Percentiles rank a stretch among this genome's conserved stretches.
phyloP scores from a whole-genome alignment of 140 eudicot species.

The Anethum foeniculum region DNA sequence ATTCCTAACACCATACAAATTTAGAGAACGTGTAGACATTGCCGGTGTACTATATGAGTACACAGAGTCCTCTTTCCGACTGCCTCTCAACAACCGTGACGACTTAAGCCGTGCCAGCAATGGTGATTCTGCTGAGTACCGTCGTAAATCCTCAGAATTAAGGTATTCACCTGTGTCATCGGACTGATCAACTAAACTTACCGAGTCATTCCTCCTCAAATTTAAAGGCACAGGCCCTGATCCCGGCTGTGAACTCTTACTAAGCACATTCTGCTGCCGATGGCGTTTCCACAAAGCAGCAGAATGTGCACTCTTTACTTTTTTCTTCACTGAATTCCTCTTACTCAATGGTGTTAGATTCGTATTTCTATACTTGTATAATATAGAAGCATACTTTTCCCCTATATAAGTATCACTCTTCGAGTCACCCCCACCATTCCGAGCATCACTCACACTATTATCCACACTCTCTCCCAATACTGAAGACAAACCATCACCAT shows the following conservation, averaged over 20 bases:
- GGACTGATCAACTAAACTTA: constrained; percentile 51
- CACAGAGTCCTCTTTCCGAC: constrained; percentile 70
- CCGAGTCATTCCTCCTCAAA: constrained; percentile 28
- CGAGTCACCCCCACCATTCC: constrained; percentile 52
- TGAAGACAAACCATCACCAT: constrained; percentile 29
- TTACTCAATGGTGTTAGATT: constrained; percentile 35
- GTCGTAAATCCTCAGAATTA: constrained; percentile 53
- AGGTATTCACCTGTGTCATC: constrained; percentile 45
- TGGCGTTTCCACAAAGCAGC: constrained; percentile 38
- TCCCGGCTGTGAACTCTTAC: constrained; percentile 17
- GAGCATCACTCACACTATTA: constrained; percentile 66
- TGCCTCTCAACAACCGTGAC: constrained; percentile 35
- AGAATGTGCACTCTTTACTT: constrained; percentile 31
- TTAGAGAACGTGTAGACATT: constrained; percentile 68
- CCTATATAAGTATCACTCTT: constrained; percentile 39
- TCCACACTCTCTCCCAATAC: constrained; percentile 56
- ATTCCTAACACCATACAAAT: constrained; percentile 40
- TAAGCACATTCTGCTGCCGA: constrained; percentile 23
- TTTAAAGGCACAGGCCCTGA: constrained; percentile 13
- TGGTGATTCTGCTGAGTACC: constrained; percentile 49
- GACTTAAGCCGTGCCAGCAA: constrained; percentile 64
- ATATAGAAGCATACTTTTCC: constrained; percentile 42
- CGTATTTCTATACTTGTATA: constrained; percentile 37
- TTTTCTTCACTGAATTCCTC: constrained; percentile 41
- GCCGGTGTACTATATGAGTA: constrained; percentile 79